Conservation (phyloP, 805 yeast genomes). For the Teunomyces pallodes region DNA sequence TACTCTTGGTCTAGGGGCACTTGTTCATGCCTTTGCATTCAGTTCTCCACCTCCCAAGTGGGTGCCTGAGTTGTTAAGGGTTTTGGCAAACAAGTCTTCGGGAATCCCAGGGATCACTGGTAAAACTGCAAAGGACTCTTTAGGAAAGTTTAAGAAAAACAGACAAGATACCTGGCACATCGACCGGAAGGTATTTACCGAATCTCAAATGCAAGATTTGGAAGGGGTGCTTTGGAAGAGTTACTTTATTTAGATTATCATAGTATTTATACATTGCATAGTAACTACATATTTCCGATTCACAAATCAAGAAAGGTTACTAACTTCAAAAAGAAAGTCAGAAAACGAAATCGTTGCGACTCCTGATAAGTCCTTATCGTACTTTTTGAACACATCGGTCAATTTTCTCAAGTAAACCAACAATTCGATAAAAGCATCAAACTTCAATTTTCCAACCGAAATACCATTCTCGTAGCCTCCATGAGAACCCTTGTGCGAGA, state of each 20-base stretch:
- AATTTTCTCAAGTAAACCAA: slow-evolving; percentile 72
- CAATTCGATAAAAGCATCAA: slow-evolving; percentile 80
- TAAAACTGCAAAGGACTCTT: slow-evolving; percentile 73
- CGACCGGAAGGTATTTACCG: slow-evolving; percentile 71
- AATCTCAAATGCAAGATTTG: slow-evolving; percentile 79
- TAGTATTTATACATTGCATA: background rate
- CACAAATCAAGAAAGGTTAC: slow-evolving; percentile 22
- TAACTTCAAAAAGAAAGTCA: slow-evolving; percentile 59
- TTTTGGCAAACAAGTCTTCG: slow-evolving; percentile 67
- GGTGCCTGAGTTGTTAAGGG: slow-evolving; percentile 73
- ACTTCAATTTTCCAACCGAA: slow-evolving; percentile 51
- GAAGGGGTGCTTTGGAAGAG: slow-evolving; percentile 95
- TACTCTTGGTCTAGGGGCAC: slow-evolving; percentile 82
- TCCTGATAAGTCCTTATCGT: slow-evolving; percentile 73
- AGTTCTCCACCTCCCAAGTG: slow-evolving; percentile 87
- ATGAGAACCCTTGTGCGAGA: slow-evolving; percentile 39
- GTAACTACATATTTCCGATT: background rate
- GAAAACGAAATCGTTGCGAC: slow-evolving; percentile 64
- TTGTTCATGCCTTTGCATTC: slow-evolving; percentile 87
- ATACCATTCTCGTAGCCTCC: slow-evolving; percentile 20
- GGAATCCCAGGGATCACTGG: slow-evolving; percentile 78
- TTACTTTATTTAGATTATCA: slow-evolving; percentile 62
- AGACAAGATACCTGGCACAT: slow-evolving; percentile 97
- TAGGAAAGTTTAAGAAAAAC: slow-evolving; percentile 84
- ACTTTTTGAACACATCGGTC: slow-evolving; percentile 76